A percentile compares a stretch with the other conserved stretches of the same genome.
phyloP scores from a whole-genome alignment of 2,329 filamentous ascomycete species.

The Aspergillus flavus region DNA sequence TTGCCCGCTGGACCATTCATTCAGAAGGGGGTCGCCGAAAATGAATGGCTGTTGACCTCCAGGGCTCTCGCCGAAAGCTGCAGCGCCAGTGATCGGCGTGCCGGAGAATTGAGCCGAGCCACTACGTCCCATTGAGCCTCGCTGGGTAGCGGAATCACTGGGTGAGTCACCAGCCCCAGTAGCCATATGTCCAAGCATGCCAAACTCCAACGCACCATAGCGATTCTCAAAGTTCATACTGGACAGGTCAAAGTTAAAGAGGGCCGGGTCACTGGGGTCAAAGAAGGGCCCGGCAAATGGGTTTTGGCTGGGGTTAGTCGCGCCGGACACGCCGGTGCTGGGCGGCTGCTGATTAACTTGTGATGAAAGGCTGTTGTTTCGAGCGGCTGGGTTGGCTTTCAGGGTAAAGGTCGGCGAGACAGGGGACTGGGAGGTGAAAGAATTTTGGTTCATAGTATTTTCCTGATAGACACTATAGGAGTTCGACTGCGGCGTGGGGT shows the following conservation, averaged over 20 bases:
- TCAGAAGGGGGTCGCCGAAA: slow-evolving; percentile 49
- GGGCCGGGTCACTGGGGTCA: slow-evolving; percentile 85
- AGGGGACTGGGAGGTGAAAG: slow-evolving; percentile 67
- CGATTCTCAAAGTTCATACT: slow-evolving; percentile 94
- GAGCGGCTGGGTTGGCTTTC: slow-evolving; percentile 43
- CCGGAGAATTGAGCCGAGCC: slow-evolving; percentile 44
- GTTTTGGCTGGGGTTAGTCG: slow-evolving; percentile 40
- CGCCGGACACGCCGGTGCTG: slow-evolving; percentile 53
- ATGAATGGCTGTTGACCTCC: slow-evolving; percentile 47
- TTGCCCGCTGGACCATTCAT: slow-evolving; percentile 48
- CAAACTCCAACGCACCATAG: slow-evolving; percentile 93
- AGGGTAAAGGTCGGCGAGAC: slow-evolving; percentile 72
- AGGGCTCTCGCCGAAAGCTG: slow-evolving; percentile 50
- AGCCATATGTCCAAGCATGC: slow-evolving; percentile 95
- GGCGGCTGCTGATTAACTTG: slow-evolving; percentile 53
- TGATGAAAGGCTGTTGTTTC: slow-evolving; percentile 37
- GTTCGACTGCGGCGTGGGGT: slow-evolving; percentile 38
- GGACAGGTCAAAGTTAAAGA: slow-evolving; percentile 95
- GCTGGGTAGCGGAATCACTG: slow-evolving; percentile 59
- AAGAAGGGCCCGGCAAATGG: slow-evolving; percentile 66
- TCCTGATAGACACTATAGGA: slow-evolving; percentile 54
- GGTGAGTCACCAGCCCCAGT: slow-evolving; percentile 83
- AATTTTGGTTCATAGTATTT: slow-evolving; percentile 50
- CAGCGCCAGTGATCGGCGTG: slow-evolving; percentile 33
- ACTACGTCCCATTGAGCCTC: slow-evolving; percentile 49